Conservation (phyloP, 805 yeast species). For the Helenozyma rhizophorensis region DNA sequence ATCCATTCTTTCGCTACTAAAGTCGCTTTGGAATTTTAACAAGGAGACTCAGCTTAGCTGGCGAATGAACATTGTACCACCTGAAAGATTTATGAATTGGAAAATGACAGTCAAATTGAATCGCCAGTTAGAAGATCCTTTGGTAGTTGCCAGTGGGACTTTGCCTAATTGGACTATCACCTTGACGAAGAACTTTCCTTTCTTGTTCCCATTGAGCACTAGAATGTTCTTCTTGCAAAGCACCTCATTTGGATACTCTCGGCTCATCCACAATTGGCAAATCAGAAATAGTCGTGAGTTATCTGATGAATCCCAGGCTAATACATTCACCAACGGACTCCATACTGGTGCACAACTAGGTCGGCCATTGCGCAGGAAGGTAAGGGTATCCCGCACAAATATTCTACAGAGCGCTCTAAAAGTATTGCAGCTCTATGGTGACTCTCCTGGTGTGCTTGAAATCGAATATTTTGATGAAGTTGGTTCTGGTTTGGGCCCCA, state of each 20-base stretch:
- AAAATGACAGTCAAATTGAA: conserved; percentile 82
- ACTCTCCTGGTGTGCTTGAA: conserved; percentile 77
- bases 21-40: too few relatives aligned
- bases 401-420: conserved; percentile 75
- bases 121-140: conserved; percentile 84
- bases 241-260: conserved; percentile 86
- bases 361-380: conserved; percentile 71
- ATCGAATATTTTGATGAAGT: conserved; percentile 86
- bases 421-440: conserved; percentile 69
- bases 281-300: conserved; percentile 35
- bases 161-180: conserved; percentile 81
- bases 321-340: background rate
- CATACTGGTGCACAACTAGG: conserved; percentile 51
- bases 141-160: conserved; percentile 80
- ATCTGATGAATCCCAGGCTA: background rate
- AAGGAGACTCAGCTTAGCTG: too few relatives aligned
- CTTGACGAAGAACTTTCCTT: conserved; percentile 71
- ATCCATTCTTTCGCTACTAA: too few relatives aligned
- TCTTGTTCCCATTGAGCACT: conserved; percentile 79
- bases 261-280: conserved; percentile 79
- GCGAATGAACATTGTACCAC: too few relatives aligned
- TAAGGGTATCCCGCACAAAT: conserved; percentile 67
- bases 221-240: conserved; percentile 75
- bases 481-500: conserved; percentile 97
- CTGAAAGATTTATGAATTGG: conserved; percentile 56